Evolutionary conservation across 495 filamentous ascomycete genomes (phyloP).

Genomic region (Friedmanniomyces endolithicus): DNA sequence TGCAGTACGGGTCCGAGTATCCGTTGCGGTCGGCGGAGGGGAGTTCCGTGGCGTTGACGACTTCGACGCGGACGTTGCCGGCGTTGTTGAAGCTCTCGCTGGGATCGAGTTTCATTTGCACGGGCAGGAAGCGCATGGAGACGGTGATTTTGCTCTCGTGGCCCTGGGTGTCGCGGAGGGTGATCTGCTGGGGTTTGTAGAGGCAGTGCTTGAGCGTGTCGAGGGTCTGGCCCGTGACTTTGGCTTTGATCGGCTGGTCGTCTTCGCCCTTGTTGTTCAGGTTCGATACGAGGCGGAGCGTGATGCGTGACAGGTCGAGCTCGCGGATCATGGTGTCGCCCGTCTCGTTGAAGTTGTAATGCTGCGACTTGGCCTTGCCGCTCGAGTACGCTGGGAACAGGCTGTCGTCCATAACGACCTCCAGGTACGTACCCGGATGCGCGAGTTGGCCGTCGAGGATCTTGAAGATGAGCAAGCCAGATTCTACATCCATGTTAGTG

Average conservation of each 20-base stretch:
- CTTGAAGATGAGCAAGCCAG: slow-evolving; percentile 87
- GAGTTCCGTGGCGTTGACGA: slow-evolving; percentile 78
- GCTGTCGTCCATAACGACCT: slow-evolving; percentile 90
- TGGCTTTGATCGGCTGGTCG: slow-evolving; percentile 63
- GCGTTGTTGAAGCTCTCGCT: slow-evolving; percentile 97
- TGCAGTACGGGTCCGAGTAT: slow-evolving; percentile 92
- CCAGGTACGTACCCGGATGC: slow-evolving; percentile 62
- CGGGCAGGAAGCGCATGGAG: slow-evolving; percentile 83
- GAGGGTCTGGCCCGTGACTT: slow-evolving; percentile 71
- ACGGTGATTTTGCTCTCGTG: slow-evolving; percentile 71
- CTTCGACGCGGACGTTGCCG: slow-evolving; percentile 78
- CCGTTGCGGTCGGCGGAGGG: slow-evolving; percentile 91
- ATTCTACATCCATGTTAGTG: slow-evolving; percentile 41
- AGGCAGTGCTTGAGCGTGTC: slow-evolving; percentile 76
- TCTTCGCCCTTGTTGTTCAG: slow-evolving; percentile 60
- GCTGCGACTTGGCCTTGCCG: slow-evolving; percentile 51
- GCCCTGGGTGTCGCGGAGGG: slow-evolving; percentile 62
- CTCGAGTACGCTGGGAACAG: slow-evolving; percentile 81
- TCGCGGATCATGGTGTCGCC: slow-evolving; percentile 95
- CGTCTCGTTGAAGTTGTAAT: slow-evolving; percentile 68
- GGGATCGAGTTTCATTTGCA: slow-evolving; percentile 86
- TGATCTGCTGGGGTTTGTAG: slow-evolving; percentile 79
- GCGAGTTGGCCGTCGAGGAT: slow-evolving; percentile 76
- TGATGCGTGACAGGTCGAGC: slow-evolving; percentile 86
- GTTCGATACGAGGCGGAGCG: slow-evolving; percentile 67